These are phyloP conservation scores for Euphorbia tirucalli DNA, from an alignment of 345 rosid species.

Conservation along the genomic window DNA sequence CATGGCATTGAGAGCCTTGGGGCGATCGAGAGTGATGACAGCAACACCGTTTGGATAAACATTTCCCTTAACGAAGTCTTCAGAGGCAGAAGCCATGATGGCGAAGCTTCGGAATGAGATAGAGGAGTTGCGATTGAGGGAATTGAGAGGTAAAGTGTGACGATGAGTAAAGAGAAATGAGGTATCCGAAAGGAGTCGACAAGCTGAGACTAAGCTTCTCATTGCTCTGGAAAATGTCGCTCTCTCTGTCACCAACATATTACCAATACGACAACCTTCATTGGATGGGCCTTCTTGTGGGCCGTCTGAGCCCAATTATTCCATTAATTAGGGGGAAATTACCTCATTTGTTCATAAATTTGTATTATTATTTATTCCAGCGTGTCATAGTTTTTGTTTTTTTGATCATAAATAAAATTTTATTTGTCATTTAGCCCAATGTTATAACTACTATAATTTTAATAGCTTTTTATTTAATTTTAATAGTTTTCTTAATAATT, in stretches of 20 bases:
- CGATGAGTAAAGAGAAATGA: slow-evolving; percentile 11
- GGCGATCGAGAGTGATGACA: slow-evolving; percentile 85
- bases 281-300: no score
- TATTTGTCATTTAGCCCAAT: no score
- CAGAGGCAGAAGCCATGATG: slow-evolving; percentile 47
- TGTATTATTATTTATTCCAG: no score
- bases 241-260: background rate
- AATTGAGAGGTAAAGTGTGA: background rate
- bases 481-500: no score
- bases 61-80: slow-evolving; percentile 65
- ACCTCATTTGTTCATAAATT: no score
- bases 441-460: no score
- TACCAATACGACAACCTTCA: background rate
- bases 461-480: no score
- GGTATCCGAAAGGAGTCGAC: slow-evolving; percentile 21
- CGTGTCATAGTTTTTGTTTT: no score
- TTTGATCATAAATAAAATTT: no score
- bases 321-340: no score
- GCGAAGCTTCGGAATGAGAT: slow-evolving; percentile 30
- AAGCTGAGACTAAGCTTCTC: slow-evolving; percentile 20
- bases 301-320: no score
- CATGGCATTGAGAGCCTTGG: slow-evolving; percentile 98
- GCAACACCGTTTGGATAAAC: slow-evolving; percentile 87
- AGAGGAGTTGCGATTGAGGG: slow-evolving; percentile 15
- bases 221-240: slow-evolving; percentile 2